These are phyloP conservation scores for Epichloe amarillans DNA, from an alignment of 2,329 filamentous ascomycete species.

Conservation along the genomic window DNA sequence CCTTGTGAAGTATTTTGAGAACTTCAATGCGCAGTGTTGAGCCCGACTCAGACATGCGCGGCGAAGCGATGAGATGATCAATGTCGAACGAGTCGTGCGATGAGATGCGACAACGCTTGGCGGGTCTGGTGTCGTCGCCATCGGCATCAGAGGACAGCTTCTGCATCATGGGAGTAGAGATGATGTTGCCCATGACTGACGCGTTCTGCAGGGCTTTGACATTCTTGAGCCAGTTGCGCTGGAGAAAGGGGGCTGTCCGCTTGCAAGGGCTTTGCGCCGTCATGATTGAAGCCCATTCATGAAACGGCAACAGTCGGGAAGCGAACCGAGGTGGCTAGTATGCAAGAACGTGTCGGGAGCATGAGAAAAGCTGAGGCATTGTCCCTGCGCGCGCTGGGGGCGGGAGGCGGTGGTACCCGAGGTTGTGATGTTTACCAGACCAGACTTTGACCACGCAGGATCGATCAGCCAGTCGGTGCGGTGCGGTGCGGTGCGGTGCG, in stretches of 20 bases:
- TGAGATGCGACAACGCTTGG: conserved; percentile 37
- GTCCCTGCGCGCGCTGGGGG: neutral
- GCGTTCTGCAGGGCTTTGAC: conserved; percentile 28
- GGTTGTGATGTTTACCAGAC: conserved; percentile 1
- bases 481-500: neutral
- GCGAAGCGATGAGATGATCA: conserved; percentile 21
- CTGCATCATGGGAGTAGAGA: conserved; percentile 22
- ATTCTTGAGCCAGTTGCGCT: conserved; percentile 38
- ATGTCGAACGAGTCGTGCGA: conserved; percentile 22
- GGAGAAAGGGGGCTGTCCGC: conserved; percentile 39
- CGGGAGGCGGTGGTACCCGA: neutral
- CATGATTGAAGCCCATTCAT: conserved; percentile 31
- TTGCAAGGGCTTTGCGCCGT: conserved; percentile 31
- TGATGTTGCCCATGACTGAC: conserved; percentile 30
- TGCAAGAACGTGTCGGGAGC: conserved; percentile 3
- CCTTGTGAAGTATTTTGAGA: conserved; percentile 37
- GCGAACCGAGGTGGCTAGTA: neutral
- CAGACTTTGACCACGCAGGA: neutral
- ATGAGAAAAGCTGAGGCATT: conserved; percentile 6
- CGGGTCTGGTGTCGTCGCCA: conserved; percentile 24
- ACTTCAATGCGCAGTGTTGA: conserved; percentile 38
- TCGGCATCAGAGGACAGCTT: conserved; percentile 21
- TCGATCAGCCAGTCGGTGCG: neutral
- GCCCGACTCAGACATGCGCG: conserved; percentile 18
- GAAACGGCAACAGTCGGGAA: conserved; percentile 9